Conservation (phyloP, 2,329 filamentous ascomycete species). For the Microsporum ferrugineum region DNA sequence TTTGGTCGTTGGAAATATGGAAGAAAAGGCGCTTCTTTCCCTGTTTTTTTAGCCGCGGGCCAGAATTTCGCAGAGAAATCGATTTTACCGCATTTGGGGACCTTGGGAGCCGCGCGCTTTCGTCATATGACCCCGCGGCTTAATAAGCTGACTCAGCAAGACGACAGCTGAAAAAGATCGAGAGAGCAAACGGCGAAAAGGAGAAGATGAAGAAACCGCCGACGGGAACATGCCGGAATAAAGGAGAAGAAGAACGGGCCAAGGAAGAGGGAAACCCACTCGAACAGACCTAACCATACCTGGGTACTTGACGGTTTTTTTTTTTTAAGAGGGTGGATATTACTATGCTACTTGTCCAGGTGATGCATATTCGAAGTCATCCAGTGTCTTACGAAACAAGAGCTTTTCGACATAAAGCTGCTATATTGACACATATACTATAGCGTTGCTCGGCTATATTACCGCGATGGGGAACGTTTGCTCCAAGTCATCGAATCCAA, state of each 20-base stretch:
- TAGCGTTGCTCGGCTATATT: not conserved
- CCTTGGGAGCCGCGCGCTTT: constrained; percentile 6
- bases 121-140: constrained; percentile 2
- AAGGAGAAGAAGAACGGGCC: not conserved
- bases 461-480: constrained; percentile 71
- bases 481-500: constrained; percentile 53
- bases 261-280: too few relatives aligned
- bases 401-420: not conserved
- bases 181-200: not conserved
- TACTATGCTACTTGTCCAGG: not conserved
- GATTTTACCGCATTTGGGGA: constrained; percentile 4
- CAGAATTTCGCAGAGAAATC: not conserved
- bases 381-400: not conserved
- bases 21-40: not conserved
- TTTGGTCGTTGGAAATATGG: not conserved
- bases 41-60: not conserved
- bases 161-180: not conserved
- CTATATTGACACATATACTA: not conserved
- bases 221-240: not conserved
- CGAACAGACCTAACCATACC: too few relatives aligned
- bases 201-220: not conserved
- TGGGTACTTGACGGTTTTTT: too few relatives aligned
- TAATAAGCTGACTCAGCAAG: not conserved
- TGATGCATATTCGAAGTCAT: not conserved
- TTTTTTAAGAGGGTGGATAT: not conserved